Evolutionary conservation across 2,329 filamentous ascomycete species (phyloP).

Genomic region (Berkeleyomyces basicola): DNA sequence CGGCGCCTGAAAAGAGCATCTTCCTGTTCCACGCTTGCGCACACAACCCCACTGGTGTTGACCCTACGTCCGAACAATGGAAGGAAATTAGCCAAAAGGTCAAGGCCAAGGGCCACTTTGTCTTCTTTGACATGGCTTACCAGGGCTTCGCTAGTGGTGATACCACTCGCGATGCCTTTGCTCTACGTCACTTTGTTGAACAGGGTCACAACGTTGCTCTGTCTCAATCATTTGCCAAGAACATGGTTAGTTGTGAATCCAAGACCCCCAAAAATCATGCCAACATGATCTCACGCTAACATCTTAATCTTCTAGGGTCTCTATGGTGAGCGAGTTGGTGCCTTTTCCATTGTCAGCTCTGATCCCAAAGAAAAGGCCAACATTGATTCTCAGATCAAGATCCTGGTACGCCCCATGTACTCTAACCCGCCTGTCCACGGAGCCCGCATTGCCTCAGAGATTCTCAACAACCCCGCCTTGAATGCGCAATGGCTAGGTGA

Average conservation of each 20-base stretch:
- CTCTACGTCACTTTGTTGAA: constrained; percentile 81
- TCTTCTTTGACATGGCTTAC: constrained; percentile 99
- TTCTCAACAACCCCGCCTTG: constrained; percentile 69
- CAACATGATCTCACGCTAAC: background rate
- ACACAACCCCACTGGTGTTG: constrained; percentile 94
- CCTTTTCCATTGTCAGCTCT: constrained; percentile 81
- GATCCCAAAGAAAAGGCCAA: constrained; percentile 84
- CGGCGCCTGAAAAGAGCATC: constrained; percentile 69
- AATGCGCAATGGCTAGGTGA: constrained; percentile 92
- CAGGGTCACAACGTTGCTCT: constrained; percentile 79
- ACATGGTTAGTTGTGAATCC: constrained; percentile 52
- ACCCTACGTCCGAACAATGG: constrained; percentile 87
- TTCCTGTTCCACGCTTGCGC: constrained; percentile 94
- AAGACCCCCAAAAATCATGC: background rate
- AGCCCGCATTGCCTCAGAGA: constrained; percentile 80
- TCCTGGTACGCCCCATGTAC: constrained; percentile 90
- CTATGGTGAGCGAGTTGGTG: constrained; percentile 94
- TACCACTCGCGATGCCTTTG: constrained; percentile 84
- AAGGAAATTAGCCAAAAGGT: constrained; percentile 72
- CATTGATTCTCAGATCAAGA: constrained; percentile 95
- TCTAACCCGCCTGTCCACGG: constrained; percentile 97
- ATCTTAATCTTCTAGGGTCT: constrained; percentile 47
- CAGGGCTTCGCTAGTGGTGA: constrained; percentile 92
- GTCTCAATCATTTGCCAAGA: constrained; percentile 94
- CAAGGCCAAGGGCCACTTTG: constrained; percentile 74